Base-by-base conservation (phyloP, 73 alveolate genomes). In the Paramecium biaurelia region DNA sequence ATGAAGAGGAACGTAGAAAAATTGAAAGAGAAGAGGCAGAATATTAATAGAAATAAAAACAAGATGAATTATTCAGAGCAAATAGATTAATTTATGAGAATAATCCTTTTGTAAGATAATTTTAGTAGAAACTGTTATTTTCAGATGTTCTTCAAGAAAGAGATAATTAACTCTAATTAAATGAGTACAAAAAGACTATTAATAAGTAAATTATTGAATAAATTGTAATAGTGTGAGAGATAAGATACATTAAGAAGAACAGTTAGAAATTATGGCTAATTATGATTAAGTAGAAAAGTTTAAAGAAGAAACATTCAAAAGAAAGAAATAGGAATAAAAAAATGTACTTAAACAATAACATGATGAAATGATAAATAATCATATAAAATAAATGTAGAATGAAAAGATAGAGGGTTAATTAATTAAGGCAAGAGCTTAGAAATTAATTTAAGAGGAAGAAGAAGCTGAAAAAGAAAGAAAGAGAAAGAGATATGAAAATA, bases 331-430 rank as follows among this genome's bases (percentile, higher is more conserved):
- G 93, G 97, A 93, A 47, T 97, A 95, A 45, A 89, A 89, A 92
- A 92, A 92, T 59, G 67, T 96, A 15, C 95, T 95, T 41, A 92
- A 95, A 42, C 70, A 93, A 85, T 85, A 96, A 58, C 92, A 92
- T 72, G 96, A 96, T 86, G 96, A 94, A 92, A 86, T 89, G 94
- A 94, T 93, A 18, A 95, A 93, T 76, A 93, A 89, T 70, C 92
- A 94, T 76, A 85, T 97, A 3, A 93, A 96, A 93, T 92, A 92
- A 92, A 70, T 94, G 10, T 95, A 97, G 92, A 97, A 96, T 74
- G 98, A 95, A 57, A 95, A 85, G 86, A 85, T 97, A 15, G 99
- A 97, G 74, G 99, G 99, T 1, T 92, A 96, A 87, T 63, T 97
- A 24, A 92, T 94, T 24, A 96, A 95, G 70, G 92, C 85, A 70